Base-by-base conservation (phyloP, 371 early-diverging fungal genomes). In the Actinomortierella wolfii region DNA sequence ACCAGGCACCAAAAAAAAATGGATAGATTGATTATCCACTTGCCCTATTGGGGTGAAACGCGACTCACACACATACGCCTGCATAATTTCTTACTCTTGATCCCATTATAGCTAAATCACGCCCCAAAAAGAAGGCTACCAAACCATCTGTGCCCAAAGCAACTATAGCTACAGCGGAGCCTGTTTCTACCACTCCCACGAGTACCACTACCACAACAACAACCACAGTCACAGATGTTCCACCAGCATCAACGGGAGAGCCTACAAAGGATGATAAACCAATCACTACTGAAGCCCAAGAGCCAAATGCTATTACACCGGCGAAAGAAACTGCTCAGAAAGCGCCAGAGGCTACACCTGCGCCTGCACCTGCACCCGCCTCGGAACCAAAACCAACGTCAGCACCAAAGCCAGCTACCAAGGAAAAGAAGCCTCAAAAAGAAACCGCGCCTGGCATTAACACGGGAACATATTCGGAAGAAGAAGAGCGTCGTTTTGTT, bases 391-490 rank as follows among this genome's bases (percentile, higher is more conserved):
- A 53, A 40, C 21, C 52, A 6, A 24, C 51, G 6, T 25, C 46
- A 28, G 43, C 56, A 9, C n/a, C 66, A 17, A 46, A 34, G 39
- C 11, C 18, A 34, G 41, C 51, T 18, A 39, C 59, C 6, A 70
- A 75, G 44, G 57, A 53, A 8, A 71, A 67, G 56, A 58, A 59
- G 41, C 64, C 75, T n/a, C 57, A 65, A 48, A 82, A 79, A 54
- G 73, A 76, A 28, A 63, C 81, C 21, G 77, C 79, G 8, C 76
- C 77, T 47, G 88, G 86, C 34, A 71, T 69, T 55, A 89, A 87
- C 42, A 83, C 87, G 1, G 95, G 95, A 5, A 83, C 82, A 1
- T 95, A 93, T 61, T 83, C 87, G 0, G 91, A 89, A 29, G 83
- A 83, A n/a, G 95, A 95, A 58, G 89, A 93, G 69, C 57, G 56